Percentiles rank a stretch among this genome's conserved stretches.
phyloP scores from a whole-genome alignment of 2,329 filamentous ascomycete genomes.

The Aspergillus sp. region DNA sequence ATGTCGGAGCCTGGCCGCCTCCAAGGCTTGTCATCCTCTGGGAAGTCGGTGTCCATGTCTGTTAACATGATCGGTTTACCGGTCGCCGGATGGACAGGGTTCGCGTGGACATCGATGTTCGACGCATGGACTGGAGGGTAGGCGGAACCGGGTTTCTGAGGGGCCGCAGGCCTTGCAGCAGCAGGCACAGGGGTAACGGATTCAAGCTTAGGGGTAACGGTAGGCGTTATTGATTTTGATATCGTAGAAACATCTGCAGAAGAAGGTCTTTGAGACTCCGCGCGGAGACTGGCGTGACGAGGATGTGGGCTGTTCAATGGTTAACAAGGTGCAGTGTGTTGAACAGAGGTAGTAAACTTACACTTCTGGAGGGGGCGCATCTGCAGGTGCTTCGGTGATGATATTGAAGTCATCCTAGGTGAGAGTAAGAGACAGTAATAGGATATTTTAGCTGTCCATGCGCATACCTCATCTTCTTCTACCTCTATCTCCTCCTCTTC shows the following conservation, averaged over 20 bases:
- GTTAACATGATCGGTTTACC: conserved; percentile 81
- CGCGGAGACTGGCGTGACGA: conserved; percentile 39
- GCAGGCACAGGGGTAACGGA: conserved; percentile 33
- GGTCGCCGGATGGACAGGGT: conserved; percentile 71
- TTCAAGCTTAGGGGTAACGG: conserved; percentile 34
- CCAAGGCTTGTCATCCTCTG: conserved; percentile 88
- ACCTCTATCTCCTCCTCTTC: conserved; percentile 49
- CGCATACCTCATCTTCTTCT: conserved; percentile 38
- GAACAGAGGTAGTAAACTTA: conserved; percentile 27
- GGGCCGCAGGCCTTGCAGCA: conserved; percentile 37
- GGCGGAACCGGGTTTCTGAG: conserved; percentile 60
- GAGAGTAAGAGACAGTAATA: neutral
- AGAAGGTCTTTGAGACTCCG: conserved; percentile 36
- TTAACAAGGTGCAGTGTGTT: conserved; percentile 15
- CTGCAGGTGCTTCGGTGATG: conserved; percentile 50
- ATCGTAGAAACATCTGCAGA: conserved; percentile 35
- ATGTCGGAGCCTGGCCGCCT: conserved; percentile 90
- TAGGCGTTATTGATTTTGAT: conserved; percentile 40
- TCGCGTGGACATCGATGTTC: conserved; percentile 79
- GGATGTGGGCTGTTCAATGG: conserved; percentile 39
- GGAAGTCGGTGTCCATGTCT: conserved; percentile 72
- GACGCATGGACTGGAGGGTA: conserved; percentile 72
- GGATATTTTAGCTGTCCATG: neutral
- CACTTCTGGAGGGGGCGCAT: conserved; percentile 41
- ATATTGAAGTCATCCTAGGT: conserved; percentile 52